Percentiles rank a stretch among this genome's conserved stretches.
These are phyloP conservation scores for Tillandsia fasciculata DNA, from an alignment of 176 grass and related monocot genomes.

Conservation along the genomic window DNA sequence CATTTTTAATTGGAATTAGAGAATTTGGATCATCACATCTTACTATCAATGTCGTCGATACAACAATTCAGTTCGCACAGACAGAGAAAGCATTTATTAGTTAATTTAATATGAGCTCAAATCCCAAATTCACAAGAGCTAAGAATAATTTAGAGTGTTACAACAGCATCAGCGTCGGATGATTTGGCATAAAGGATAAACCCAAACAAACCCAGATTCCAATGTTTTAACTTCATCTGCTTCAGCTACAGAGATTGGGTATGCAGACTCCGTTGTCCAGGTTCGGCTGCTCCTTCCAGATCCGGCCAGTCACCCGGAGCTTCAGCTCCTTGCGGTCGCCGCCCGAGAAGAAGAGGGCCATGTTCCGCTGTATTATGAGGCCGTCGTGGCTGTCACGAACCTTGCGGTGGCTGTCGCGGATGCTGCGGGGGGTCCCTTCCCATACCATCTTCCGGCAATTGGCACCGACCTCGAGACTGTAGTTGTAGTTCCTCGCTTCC, in stretches of 20 bases:
- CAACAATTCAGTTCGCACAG: background rate
- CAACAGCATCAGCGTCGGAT: background rate
- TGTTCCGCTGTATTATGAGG: constrained; percentile 83
- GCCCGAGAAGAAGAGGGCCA: constrained; percentile 94
- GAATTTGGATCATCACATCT: no score
- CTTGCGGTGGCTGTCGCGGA: constrained; percentile 80
- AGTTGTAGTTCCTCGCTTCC: constrained; percentile 69
- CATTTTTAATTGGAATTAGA: no score
- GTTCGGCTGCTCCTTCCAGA: constrained; percentile 81
- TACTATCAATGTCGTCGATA: no score
- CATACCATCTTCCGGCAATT: constrained; percentile 75
- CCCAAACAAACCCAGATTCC: constrained; percentile 9
- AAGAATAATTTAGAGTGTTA: background rate
- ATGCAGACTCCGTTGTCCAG: constrained; percentile 58
- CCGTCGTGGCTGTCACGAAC: constrained; percentile 86
- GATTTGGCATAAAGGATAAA: background rate
- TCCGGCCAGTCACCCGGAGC: constrained; percentile 77
- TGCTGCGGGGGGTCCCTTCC: constrained; percentile 84
- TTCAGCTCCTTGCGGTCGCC: constrained; percentile 90
- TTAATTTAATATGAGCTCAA: background rate
- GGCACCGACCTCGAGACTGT: constrained; percentile 76
- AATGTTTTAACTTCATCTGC: constrained; percentile 28
- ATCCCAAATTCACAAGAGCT: background rate
- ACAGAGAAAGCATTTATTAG: background rate
- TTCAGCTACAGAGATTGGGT: constrained; percentile 69